Conservation (phyloP, 805 yeast species). For the Schwanniomyces polymorphus region DNA sequence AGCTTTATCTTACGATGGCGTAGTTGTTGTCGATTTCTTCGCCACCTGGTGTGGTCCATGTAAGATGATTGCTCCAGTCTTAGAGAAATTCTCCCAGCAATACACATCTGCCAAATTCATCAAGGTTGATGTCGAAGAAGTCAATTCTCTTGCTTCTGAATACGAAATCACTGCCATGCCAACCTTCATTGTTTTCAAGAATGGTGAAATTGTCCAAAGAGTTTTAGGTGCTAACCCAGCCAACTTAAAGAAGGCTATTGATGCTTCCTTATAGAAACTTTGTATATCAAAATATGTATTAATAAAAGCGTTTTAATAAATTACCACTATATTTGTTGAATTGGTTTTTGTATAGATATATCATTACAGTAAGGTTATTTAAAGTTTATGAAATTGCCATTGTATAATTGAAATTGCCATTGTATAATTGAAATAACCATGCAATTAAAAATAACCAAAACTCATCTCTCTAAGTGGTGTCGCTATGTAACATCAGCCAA, state of each 20-base stretch:
- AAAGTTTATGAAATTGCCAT: no score
- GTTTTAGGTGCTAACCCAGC: conserved; percentile 91
- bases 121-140: conserved; percentile 91
- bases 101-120: conserved; percentile 71
- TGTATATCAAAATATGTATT: background rate
- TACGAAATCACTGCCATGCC: conserved; percentile 60
- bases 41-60: conserved; percentile 99
- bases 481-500: no score
- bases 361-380: no score
- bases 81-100: conserved; percentile 75
- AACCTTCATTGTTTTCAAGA: conserved; percentile 72
- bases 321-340: no score
- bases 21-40: conserved; percentile 91
- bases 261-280: conserved; percentile 46
- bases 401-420: no score
- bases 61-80: conserved; percentile 93
- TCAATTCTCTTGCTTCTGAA: conserved; percentile 72
- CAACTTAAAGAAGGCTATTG: conserved; percentile 70
- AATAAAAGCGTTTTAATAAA: no score
- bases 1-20: conserved; percentile 61
- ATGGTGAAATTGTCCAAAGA: conserved; percentile 74
- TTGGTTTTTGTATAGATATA: no score
- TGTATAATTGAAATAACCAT: no score
- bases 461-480: no score
- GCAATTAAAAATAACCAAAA: no score